Conservation (phyloP, 805 yeast genomes). For the Sugiyamaella chiloensis region DNA sequence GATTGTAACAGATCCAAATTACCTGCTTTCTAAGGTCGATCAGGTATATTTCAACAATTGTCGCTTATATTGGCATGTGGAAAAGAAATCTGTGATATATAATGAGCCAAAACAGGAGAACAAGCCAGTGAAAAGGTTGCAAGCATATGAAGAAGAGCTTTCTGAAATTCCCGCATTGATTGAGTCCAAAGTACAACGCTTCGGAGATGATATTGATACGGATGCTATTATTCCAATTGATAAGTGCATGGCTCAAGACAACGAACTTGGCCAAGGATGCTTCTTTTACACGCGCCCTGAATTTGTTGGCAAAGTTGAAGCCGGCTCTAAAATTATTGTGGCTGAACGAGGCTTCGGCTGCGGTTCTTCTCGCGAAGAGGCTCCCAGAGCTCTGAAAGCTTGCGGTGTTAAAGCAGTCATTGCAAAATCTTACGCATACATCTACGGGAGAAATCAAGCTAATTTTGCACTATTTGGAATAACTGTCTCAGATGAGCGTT, state of each 20-base stretch:
- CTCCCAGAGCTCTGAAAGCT: conserved; percentile 12
- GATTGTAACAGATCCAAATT: conserved; percentile 12
- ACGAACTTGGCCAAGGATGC: conserved; percentile 12
- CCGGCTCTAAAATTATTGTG: conserved; percentile 12
- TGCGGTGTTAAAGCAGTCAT: conserved; percentile 17
- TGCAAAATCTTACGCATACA: conserved; percentile 19
- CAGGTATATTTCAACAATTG: conserved; percentile 6
- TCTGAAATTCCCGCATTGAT: conserved; percentile 11
- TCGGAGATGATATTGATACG: conserved; percentile 18
- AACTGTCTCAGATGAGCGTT: conserved; percentile 19
- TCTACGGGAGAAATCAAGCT: conserved; percentile 17
- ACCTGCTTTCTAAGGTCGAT: conserved; percentile 9
- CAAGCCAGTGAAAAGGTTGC: conserved; percentile 1
- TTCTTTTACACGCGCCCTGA: conserved; percentile 19
- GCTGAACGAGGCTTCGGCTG: conserved; percentile 18
- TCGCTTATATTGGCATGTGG: conserved; percentile 13
- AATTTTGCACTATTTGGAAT: conserved; percentile 19
- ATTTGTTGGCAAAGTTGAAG: conserved; percentile 7
- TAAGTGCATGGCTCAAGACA: conserved; percentile 11
- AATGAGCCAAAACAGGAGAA: conserved; percentile 9
- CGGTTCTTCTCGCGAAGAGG: conserved; percentile 19
- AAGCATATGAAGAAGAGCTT: conserved; percentile 8
- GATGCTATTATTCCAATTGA: conserved; percentile 20
- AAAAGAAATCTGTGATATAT: conserved; percentile 11
- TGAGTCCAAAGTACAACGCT: conserved; percentile 14